Base-by-base conservation (phyloP, 208 protist species). In the Leishmania aethiopica region DNA sequence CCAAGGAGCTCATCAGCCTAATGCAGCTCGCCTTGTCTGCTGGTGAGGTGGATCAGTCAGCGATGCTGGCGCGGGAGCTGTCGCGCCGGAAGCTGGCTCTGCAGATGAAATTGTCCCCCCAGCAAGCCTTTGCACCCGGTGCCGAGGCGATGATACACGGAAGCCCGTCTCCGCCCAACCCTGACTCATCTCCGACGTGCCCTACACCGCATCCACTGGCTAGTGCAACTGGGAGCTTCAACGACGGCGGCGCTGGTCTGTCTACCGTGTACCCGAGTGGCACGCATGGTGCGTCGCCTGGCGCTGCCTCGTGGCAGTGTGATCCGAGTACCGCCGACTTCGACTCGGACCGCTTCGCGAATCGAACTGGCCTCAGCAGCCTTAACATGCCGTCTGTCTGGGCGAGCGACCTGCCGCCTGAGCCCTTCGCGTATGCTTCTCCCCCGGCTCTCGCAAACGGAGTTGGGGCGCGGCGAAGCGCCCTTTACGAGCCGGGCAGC, bases 1-100 rank as follows among this genome's bases (percentile, higher is more conserved):
- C 85, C 32, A 84, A 91, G 28, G 92, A 97, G 25, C 82, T 97
- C 70, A 88, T 95, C 53, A 78, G 66, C 8, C 84, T 91, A 15
- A 95, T 97, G 91, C 92, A 94, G 85, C 82, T 93, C 59, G 90
- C 91, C 25, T 83, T 96, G 72, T 84, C 88, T n/a, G 84, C 88
- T 10, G 93, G 91, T n/a, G 86, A 96, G 51, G 77, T 79, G 11
- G 88, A 92, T 11, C 85, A 88, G 49, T 92, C 93, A 25, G 86
- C 86, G 53, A 66, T 92, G 76, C 92, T 96, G 72, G 93, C 91
- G 35, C 84, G 86, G 22, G 91, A 96, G 86, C 77, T 96, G 57
- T 91, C 93, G n/a, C 85, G 86, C n/a, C 84, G 93, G 3, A 86
- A 86, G 78, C 66, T 82, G 55, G 73, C 82, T 10, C 60, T 86